Conservation (phyloP, 2,329 filamentous ascomycete genomes). For the Cladobotryum protrusum region DNA sequence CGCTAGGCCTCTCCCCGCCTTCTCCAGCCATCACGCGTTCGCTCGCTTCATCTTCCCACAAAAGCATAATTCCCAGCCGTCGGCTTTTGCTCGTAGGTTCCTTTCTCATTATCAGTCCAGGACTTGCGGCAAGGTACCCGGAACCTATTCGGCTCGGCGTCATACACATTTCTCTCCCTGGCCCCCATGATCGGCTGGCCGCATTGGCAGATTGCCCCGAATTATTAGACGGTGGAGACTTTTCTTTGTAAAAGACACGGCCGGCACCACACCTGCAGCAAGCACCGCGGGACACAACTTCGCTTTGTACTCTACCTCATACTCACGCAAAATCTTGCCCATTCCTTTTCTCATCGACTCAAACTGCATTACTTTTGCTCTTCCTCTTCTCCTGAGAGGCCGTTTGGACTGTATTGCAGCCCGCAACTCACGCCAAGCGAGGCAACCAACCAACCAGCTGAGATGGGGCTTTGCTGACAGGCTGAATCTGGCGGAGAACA, state of each 20-base stretch:
- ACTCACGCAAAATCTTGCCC: no score
- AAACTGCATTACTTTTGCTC: no score
- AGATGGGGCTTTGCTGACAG: slow-evolving; percentile 5
- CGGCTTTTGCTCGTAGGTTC: no score
- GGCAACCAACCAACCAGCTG: no score
- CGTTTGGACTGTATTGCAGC: no score
- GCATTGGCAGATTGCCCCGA: slow-evolving; percentile 17
- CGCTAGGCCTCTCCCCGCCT: slow-evolving; percentile 6
- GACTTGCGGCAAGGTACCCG: background rate
- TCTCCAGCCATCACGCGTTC: slow-evolving; percentile 7
- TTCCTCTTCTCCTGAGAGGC: no score
- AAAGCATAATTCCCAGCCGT: background rate
- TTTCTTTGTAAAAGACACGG: background rate
- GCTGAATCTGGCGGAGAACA: slow-evolving; percentile 1
- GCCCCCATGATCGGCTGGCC: slow-evolving; percentile 18
- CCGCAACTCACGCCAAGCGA: no score
- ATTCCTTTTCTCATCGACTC: no score
- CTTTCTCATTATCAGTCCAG: no score
- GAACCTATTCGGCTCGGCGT: background rate
- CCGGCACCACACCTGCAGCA: slow-evolving; percentile 6
- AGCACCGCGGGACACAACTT: slow-evolving; percentile 7
- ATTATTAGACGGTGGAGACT: slow-evolving; percentile 18
- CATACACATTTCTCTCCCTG: slow-evolving; percentile 8
- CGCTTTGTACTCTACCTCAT: slow-evolving; percentile 4
- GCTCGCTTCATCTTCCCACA: slow-evolving; percentile 1